Evolutionary conservation across 306 rosid genomes (phyloP).

Genomic region (Quercus parvula): DNA sequence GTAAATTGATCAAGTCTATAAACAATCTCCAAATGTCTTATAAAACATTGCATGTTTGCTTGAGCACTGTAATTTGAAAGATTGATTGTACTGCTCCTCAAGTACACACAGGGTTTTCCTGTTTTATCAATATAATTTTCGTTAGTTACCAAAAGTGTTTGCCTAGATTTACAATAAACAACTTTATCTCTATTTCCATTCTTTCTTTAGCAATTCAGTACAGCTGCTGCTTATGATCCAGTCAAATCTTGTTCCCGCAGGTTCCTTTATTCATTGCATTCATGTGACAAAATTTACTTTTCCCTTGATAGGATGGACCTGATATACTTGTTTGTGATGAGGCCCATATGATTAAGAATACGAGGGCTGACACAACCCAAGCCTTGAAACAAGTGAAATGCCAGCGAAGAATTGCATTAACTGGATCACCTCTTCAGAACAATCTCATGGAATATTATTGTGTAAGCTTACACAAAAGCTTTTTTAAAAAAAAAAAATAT

Average conservation of each 20-base stretch:
- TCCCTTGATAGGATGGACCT: conserved; percentile 76
- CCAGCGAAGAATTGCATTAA: conserved; percentile 95
- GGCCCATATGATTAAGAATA: conserved; percentile 96
- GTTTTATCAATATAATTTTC: no score
- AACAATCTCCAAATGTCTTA: not conserved
- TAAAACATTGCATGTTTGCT: not conserved
- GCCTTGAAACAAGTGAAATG: conserved; percentile 94
- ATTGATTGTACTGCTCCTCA: no score
- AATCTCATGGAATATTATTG: conserved; percentile 99
- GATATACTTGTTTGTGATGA: conserved; percentile 98
- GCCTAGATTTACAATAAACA: not conserved
- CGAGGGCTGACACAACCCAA: conserved; percentile 82
- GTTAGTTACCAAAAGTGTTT: not conserved
- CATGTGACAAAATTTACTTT: conserved; percentile 17
- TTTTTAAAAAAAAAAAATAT: no score
- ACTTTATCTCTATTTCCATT: not conserved
- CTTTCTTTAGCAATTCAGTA: not conserved
- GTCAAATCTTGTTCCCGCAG: not conserved
- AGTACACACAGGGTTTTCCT: no score
- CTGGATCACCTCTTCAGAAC: conserved; percentile 98
- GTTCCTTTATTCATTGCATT: conserved; percentile 18
- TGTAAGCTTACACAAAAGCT: conserved; percentile 47
- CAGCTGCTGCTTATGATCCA: not conserved
- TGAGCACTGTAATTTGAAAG: no score
- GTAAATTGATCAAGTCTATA: not conserved